A percentile compares a stretch with the other conserved stretches of the same genome.
Evolutionary conservation across 2,329 filamentous ascomycete species (phyloP).

Genomic region (Dactylellina drechsleri): DNA sequence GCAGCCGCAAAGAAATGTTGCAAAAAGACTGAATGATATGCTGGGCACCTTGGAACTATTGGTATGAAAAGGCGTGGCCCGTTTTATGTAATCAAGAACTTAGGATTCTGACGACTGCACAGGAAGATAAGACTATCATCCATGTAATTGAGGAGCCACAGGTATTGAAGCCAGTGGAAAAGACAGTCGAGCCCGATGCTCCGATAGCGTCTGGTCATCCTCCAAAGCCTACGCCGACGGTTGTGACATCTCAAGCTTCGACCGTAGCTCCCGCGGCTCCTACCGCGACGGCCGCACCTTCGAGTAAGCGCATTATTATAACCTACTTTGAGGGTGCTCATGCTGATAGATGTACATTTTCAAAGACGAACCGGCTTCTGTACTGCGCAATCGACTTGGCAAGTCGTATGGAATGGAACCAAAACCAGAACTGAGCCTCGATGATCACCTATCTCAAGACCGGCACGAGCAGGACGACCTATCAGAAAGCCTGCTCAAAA

Average conservation of each 20-base stretch:
- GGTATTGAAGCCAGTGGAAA: constrained; percentile 1
- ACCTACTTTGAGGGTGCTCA: background rate
- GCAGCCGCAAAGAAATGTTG: constrained; percentile 30
- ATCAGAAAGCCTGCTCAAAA: constrained; percentile 80
- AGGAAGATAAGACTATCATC: constrained; percentile 51
- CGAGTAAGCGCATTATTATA: constrained; percentile 19
- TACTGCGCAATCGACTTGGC: constrained; percentile 44
- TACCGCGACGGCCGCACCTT: constrained; percentile 25
- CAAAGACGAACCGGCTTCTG: constrained; percentile 36
- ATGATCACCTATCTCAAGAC: constrained; percentile 66
- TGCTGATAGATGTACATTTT: constrained; percentile 10
- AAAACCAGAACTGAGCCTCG: constrained; percentile 30
- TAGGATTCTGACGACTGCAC: background rate
- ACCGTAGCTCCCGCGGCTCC: constrained; percentile 11
- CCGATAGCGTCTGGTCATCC: background rate
- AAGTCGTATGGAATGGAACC: constrained; percentile 26
- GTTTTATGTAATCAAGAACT: no score
- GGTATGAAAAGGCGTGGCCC: background rate
- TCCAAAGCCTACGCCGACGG: background rate
- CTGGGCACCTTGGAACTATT: constrained; percentile 30
- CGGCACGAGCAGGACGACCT: constrained; percentile 84
- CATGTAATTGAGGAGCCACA: constrained; percentile 38
- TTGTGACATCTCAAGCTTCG: constrained; percentile 6
- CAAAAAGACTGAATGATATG: constrained; percentile 39
- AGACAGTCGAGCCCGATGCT: background rate